Evolutionary conservation across 768 basidiomycete genomes (phyloP).

Genomic region (Leccinum uliginosum): DNA sequence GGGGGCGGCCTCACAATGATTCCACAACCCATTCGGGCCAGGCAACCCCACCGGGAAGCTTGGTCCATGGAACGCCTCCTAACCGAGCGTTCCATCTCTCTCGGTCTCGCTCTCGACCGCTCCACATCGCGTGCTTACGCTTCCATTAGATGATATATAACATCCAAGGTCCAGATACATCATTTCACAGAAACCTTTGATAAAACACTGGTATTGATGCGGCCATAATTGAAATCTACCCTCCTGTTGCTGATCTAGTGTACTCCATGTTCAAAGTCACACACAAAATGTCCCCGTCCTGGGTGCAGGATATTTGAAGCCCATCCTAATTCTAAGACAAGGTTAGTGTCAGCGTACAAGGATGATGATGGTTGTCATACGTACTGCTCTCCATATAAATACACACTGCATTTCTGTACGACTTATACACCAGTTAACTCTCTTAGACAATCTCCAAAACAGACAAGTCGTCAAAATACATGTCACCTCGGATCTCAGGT

Average conservation of each 20-base stretch:
- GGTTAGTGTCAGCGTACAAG: background rate
- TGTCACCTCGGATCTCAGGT: background rate
- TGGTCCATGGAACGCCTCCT: no score
- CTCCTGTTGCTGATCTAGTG: background rate
- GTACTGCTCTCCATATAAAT: background rate
- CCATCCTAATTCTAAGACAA: background rate
- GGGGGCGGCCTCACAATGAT: no score
- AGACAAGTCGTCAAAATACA: background rate
- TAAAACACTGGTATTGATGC: no score
- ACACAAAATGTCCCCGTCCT: background rate
- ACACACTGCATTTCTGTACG: background rate
- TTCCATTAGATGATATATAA: no score
- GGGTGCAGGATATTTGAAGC: background rate
- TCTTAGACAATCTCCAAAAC: constrained; percentile 18
- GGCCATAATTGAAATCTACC: background rate
- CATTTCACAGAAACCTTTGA: no score
- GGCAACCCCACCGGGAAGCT: no score
- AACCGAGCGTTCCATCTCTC: no score
- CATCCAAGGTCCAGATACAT: no score
- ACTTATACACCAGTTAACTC: constrained; percentile 23
- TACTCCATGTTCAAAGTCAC: background rate
- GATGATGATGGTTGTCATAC: background rate
- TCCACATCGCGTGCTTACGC: no score
- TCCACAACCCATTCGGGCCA: no score
- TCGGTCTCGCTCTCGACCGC: no score